These are phyloP conservation scores for Neurospora discreta DNA, from an alignment of 495 filamentous ascomycete species.

Conservation along the genomic window DNA sequence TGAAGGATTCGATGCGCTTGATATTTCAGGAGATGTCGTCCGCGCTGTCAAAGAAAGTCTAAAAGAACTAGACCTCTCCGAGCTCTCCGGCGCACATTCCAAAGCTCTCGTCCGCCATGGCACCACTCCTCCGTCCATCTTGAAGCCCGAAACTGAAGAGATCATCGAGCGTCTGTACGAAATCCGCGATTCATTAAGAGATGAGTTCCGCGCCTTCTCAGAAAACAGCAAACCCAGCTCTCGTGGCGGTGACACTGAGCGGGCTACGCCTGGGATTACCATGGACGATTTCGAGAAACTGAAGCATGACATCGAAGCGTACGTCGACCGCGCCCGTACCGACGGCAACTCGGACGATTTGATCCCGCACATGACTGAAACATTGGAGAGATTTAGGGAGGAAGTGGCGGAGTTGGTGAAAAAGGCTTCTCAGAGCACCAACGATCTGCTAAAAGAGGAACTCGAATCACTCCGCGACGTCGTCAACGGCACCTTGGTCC, in stretches of 20 bases:
- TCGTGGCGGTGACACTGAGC: conserved; percentile 60
- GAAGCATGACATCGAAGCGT: conserved; percentile 68
- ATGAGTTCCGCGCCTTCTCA: conserved; percentile 46
- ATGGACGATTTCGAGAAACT: conserved; percentile 77
- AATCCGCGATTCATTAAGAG: conserved; percentile 60
- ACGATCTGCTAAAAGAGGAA: conserved; percentile 64
- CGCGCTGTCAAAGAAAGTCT: conserved; percentile 13
- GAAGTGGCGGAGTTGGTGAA: conserved; percentile 50
- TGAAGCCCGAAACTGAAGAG: not conserved
- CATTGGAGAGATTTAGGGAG: conserved; percentile 59
- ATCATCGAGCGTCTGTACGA: conserved; percentile 51
- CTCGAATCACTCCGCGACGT: conserved; percentile 67
- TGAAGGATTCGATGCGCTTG: conserved; percentile 16
- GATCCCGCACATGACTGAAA: conserved; percentile 58
- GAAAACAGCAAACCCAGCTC: conserved; percentile 66
- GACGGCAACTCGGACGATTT: conserved; percentile 64
- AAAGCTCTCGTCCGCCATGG: conserved; percentile 3
- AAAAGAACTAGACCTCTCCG: conserved; percentile 10
- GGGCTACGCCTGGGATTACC: conserved; percentile 64
- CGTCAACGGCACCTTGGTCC: conserved; percentile 58
- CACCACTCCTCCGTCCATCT: conserved; percentile 2
- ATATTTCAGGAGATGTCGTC: conserved; percentile 9
- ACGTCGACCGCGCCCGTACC: conserved; percentile 51
- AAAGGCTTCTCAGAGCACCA: conserved; percentile 32
- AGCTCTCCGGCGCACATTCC: not conserved